These are phyloP conservation scores for Suhomyces prunicola DNA, from an alignment of 805 yeast species.

Conservation along the genomic window DNA sequence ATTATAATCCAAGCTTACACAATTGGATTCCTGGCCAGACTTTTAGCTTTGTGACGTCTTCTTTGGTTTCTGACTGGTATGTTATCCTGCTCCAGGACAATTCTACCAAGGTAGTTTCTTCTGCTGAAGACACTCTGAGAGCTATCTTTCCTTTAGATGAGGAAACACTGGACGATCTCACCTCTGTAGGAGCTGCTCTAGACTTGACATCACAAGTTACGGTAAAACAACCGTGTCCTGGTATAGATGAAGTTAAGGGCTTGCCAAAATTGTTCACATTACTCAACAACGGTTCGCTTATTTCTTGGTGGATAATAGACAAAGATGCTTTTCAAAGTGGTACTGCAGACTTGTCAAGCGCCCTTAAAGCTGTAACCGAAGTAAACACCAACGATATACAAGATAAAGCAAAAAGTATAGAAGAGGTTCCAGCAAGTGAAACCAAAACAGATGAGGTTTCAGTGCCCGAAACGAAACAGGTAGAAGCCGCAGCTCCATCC, in stretches of 20 bases:
- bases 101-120: conserved; percentile 17
- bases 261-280: conserved; percentile 65
- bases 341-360: conserved; percentile 4
- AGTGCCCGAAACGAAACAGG: not conserved
- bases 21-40: conserved; percentile 36
- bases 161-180: conserved; percentile 61
- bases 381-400: not conserved
- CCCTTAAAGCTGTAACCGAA: not conserved
- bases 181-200: conserved; percentile 66
- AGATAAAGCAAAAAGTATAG: not conserved
- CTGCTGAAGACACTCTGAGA: conserved; percentile 64
- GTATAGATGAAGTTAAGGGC: conserved; percentile 55
- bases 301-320: conserved; percentile 65
- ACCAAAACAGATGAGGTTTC: not conserved
- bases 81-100: conserved; percentile 4
- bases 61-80: conserved; percentile 53
- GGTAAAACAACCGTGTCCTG: conserved; percentile 53
- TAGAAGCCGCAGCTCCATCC: not conserved
- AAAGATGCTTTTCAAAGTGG: conserved; percentile 45
- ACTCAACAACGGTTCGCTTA: conserved; percentile 59
- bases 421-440: not conserved
- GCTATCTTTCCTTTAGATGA: conserved; percentile 74
- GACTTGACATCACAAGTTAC: conserved; percentile 47
- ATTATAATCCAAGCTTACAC: conserved; percentile 40
- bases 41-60: conserved; percentile 49